Evolutionary conservation across 139 green algal genomes (phyloP).

Genomic region (Mesotaenium endlicherianum): DNA sequence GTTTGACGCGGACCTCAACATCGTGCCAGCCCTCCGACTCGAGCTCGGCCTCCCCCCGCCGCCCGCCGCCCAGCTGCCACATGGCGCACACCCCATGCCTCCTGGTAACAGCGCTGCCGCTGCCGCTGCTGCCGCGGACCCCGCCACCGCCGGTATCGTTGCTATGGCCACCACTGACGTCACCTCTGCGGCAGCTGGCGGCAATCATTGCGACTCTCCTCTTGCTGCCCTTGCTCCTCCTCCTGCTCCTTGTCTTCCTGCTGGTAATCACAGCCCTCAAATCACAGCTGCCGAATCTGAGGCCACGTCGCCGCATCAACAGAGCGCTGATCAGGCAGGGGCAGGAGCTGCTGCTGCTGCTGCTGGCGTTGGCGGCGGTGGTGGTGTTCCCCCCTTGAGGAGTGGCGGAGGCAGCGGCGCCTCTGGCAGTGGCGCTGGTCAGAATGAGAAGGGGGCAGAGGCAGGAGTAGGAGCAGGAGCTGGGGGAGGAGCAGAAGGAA

Average conservation of each 20-base stretch:
- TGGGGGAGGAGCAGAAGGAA: not conserved
- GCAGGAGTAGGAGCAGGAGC: not conserved
- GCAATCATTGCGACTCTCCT: not conserved
- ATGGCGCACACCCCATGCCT: not conserved
- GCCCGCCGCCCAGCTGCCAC: not conserved
- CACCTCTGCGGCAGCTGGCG: not conserved
- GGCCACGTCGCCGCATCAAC: not conserved
- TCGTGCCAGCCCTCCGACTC: not conserved
- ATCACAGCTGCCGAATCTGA: not conserved
- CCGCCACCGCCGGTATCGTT: not conserved
- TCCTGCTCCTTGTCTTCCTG: not conserved
- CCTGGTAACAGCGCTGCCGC: not conserved
- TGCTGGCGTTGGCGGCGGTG: no score
- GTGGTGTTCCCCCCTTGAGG: no score
- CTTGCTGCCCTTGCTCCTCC: not conserved
- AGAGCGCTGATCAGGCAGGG: not conserved
- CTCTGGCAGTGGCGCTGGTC: not conserved
- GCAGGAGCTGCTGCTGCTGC: not conserved
- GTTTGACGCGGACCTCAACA: constrained; percentile 15
- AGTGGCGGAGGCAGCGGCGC: not conserved
- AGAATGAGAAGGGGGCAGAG: not conserved
- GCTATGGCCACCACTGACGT: not conserved
- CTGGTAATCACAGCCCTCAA: not conserved
- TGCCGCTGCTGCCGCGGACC: not conserved
- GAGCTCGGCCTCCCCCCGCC: not conserved